These are phyloP conservation scores for Acer negundo DNA, from an alignment of 345 rosid species.

Conservation along the genomic window DNA sequence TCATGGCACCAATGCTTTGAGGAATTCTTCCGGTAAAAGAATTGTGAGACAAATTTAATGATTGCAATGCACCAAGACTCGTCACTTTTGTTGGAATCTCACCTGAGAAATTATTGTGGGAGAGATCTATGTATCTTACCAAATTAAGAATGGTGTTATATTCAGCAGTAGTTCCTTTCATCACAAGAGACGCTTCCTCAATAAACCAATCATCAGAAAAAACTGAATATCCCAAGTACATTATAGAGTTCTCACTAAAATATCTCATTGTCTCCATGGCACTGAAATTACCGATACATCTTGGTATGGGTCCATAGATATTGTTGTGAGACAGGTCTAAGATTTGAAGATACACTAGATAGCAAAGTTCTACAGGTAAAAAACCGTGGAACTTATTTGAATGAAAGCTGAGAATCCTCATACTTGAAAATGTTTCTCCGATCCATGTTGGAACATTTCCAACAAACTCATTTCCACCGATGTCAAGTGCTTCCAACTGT, in stretches of 20 bases:
- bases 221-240: not conserved
- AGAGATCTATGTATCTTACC: not conserved
- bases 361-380: constrained; percentile 20
- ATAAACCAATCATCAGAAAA: rapidly evolving
- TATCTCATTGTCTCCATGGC: not conserved
- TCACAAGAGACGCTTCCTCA: not conserved
- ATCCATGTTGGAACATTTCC: constrained; percentile 20
- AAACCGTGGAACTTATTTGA: constrained; percentile 29
- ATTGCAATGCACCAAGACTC: not conserved
- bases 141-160: not conserved
- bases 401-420: constrained; percentile 8
- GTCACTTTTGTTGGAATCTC: not conserved
- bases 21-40: constrained; percentile 7
- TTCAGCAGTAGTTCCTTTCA: not conserved
- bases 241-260: too few species aligned
- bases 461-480: not conserved
- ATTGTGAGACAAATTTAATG: constrained; percentile 23
- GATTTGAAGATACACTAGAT: not conserved
- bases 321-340: constrained; percentile 19
- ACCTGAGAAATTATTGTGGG: not conserved
- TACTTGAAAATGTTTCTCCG: not conserved
- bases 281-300: constrained; percentile 1
- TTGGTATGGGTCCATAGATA: not conserved
- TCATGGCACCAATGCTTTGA: constrained; percentile 14
- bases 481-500: not conserved